phyloP scores from a whole-genome alignment of 768 basidiomycete genomes.

The Ramaria sp. region DNA sequence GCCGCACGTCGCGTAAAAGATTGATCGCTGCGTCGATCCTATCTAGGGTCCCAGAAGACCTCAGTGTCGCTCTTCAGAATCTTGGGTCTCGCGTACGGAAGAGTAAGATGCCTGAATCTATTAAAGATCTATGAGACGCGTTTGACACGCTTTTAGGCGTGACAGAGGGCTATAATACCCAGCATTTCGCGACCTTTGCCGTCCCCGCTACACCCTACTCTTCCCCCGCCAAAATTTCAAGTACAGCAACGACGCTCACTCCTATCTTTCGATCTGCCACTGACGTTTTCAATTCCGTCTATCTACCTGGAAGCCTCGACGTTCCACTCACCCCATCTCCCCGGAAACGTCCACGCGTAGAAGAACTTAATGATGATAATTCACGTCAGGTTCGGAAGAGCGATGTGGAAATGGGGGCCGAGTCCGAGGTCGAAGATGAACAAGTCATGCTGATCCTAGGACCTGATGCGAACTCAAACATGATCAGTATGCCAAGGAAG shows the following conservation, averaged over 20 bases:
- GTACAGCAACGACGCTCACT: neutral
- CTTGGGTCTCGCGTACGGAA: slow-evolving; percentile 10
- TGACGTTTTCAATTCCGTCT: neutral
- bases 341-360: neutral
- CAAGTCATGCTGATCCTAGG: neutral
- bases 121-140: neutral
- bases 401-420: neutral
- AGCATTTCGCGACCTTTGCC: neutral
- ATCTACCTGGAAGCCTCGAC: neutral
- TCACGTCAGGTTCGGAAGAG: neutral
- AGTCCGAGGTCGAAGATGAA: neutral
- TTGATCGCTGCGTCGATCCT: neutral
- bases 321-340: slow-evolving; percentile 2
- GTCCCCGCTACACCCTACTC: neutral
- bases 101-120: neutral
- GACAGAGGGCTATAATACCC: slow-evolving; percentile 6
- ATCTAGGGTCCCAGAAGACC: slow-evolving; percentile 5
- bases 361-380: neutral
- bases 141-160: slow-evolving; percentile 5
- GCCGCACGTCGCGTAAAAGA: neutral
- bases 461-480: neutral
- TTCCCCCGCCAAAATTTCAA: neutral
- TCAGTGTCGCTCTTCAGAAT: slow-evolving; percentile 4
- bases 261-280: neutral
- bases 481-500: neutral